These are phyloP conservation scores for Terfezia claveryi DNA, from an alignment of 495 filamentous ascomycete genomes.

Conservation along the genomic window DNA sequence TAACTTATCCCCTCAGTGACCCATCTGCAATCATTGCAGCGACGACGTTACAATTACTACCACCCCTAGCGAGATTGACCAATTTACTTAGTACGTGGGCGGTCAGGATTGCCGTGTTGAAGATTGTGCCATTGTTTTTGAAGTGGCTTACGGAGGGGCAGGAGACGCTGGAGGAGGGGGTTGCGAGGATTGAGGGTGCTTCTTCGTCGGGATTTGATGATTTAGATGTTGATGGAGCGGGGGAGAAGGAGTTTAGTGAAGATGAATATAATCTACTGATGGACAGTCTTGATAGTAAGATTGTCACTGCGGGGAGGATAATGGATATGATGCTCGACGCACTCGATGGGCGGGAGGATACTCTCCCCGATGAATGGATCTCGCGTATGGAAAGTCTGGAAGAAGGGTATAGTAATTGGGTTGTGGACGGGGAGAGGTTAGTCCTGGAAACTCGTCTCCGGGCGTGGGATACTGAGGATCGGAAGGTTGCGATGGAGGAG, in stretches of 20 bases:
- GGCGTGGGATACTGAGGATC: constrained; percentile 4
- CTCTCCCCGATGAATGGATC: constrained; percentile 69
- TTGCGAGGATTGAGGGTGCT: constrained; percentile 32
- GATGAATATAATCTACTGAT: constrained; percentile 39
- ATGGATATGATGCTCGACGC: constrained; percentile 69
- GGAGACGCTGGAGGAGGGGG: constrained; percentile 38
- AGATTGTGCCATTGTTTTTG: constrained; percentile 46
- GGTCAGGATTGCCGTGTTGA: constrained; percentile 49
- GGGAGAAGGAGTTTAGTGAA: constrained; percentile 20
- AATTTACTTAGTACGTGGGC: constrained; percentile 52
- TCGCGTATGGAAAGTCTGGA: constrained; percentile 65
- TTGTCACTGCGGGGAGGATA: constrained; percentile 43
- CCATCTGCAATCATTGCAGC: constrained; percentile 72
- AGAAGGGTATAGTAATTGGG: constrained; percentile 60
- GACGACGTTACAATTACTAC: constrained; percentile 66
- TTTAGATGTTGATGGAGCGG: not conserved
- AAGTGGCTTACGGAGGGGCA: constrained; percentile 41
- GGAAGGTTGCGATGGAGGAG: constrained; percentile 13
- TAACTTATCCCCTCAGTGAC: constrained; percentile 36
- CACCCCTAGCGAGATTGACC: constrained; percentile 51
- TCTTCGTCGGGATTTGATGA: not conserved
- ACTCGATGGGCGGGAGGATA: constrained; percentile 62
- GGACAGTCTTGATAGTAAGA: constrained; percentile 40
- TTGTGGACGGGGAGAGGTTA: constrained; percentile 16
- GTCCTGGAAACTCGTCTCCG: constrained; percentile 16